Conservation (phyloP, 2,329 filamentous ascomycete species). For the Teratosphaeria destructans region DNA sequence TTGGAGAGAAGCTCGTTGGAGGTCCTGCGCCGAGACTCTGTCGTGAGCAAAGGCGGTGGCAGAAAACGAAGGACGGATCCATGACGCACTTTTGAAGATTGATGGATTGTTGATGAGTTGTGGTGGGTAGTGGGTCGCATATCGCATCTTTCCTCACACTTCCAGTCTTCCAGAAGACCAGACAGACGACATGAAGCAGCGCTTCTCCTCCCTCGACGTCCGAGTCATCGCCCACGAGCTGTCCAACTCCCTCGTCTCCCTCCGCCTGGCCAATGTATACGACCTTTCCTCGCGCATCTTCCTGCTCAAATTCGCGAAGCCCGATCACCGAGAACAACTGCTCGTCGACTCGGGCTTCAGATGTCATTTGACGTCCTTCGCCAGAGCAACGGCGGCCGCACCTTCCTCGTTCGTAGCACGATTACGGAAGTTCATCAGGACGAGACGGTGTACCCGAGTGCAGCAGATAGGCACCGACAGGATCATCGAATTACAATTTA, state of each 20-base stretch:
- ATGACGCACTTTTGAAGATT: neutral
- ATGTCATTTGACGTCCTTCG: slow-evolving; percentile 85
- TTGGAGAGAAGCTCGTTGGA: neutral
- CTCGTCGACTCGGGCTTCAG: slow-evolving; percentile 93
- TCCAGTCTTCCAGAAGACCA: neutral
- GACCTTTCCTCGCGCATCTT: slow-evolving; percentile 93
- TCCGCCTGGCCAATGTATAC: slow-evolving; percentile 89
- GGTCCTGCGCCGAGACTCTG: too few species aligned
- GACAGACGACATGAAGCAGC: slow-evolving; percentile 54
- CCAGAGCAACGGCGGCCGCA: slow-evolving; percentile 70
- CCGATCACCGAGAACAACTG: slow-evolving; percentile 78
- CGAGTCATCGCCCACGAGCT: slow-evolving; percentile 91
- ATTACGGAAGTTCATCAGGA: slow-evolving; percentile 80
- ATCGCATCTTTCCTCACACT: neutral
- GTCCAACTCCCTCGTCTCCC: slow-evolving; percentile 58
- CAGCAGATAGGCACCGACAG: slow-evolving; percentile 85
- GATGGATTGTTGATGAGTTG: too few species aligned
- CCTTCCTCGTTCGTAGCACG: slow-evolving; percentile 79
- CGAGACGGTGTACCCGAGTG: slow-evolving; percentile 69
- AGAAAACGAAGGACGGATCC: neutral
- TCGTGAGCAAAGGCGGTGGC: neutral
- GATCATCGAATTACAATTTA: slow-evolving; percentile 85
- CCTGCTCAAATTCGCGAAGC: slow-evolving; percentile 87
- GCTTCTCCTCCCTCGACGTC: slow-evolving; percentile 70
- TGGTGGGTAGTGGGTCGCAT: neutral